A percentile compares a stretch with the other conserved stretches of the same genome.
Evolutionary conservation across 2,329 filamentous ascomycete genomes (phyloP).

Genomic region (Cercospora sesami): DNA sequence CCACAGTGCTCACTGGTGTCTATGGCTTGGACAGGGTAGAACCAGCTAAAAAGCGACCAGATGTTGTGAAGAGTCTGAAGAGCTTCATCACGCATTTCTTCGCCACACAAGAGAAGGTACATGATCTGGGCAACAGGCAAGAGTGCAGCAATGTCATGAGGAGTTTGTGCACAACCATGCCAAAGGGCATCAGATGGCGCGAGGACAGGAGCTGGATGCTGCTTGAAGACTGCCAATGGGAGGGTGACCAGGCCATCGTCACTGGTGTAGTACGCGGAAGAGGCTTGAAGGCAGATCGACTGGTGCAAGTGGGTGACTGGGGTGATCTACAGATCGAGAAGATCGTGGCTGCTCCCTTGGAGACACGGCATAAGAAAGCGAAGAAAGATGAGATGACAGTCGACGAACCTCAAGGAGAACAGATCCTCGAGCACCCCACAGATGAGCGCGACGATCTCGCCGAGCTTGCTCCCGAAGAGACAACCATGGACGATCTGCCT

Average conservation of each 20-base stretch:
- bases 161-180: slow-evolving; percentile 84
- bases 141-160: slow-evolving; percentile 90
- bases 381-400: slow-evolving; percentile 64
- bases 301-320: slow-evolving; percentile 91
- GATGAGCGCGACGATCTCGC: slow-evolving; percentile 80
- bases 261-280: slow-evolving; percentile 85
- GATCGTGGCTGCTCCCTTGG: slow-evolving; percentile 73
- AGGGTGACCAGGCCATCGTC: slow-evolving; percentile 55
- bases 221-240: slow-evolving; percentile 77
- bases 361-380: slow-evolving; percentile 54
- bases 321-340: slow-evolving; percentile 90
- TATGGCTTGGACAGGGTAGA: slow-evolving; percentile 71
- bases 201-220: slow-evolving; percentile 96
- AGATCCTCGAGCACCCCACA: slow-evolving; percentile 68
- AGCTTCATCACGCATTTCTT: slow-evolving; percentile 95
- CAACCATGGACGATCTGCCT: slow-evolving; percentile 70
- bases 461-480: slow-evolving; percentile 82
- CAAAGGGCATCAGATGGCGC: slow-evolving; percentile 92
- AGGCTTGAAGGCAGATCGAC: slow-evolving; percentile 81
- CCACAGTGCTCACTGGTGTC: slow-evolving; percentile 83
- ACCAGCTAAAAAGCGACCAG: slow-evolving; percentile 72
- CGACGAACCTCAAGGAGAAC: slow-evolving; percentile 59
- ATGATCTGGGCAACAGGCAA: slow-evolving; percentile 82
- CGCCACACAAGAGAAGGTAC: slow-evolving; percentile 85
- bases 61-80: slow-evolving; percentile 78